Percentiles rank a stretch among this genome's conserved stretches.
Evolutionary conservation across 2,329 filamentous ascomycete genomes (phyloP).

Genomic region (Pseudocercospora eumusae): DNA sequence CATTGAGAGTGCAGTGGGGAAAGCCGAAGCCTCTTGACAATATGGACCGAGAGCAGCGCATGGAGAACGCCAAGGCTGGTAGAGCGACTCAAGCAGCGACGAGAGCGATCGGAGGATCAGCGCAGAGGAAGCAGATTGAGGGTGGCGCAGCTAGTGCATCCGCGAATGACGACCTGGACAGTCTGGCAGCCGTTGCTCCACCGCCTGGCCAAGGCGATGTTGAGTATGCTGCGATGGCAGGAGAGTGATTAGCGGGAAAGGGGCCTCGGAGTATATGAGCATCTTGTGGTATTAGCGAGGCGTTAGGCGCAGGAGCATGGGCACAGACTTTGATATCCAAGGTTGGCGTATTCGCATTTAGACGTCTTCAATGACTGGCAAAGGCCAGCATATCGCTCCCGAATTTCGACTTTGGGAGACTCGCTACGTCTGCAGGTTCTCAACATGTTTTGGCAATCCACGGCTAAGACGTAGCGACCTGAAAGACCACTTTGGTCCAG

Average conservation of each 20-base stretch:
- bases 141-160: conserved; percentile 45
- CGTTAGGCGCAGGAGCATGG: conserved; percentile 11
- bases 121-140: conserved; percentile 32
- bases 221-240: conserved; percentile 81
- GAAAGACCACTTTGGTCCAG: no score
- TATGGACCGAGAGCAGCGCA: conserved; percentile 82
- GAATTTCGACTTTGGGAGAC: no score
- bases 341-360: not conserved
- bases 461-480: no score
- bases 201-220: conserved; percentile 78
- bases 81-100: conserved; percentile 51
- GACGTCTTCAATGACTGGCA: not conserved
- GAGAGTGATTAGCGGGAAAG: conserved; percentile 58
- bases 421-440: no score
- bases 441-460: no score
- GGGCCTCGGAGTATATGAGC: not conserved
- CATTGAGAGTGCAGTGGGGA: conserved; percentile 87
- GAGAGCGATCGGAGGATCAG: conserved; percentile 33
- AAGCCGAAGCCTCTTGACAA: conserved; percentile 88
- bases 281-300: conserved; percentile 17
- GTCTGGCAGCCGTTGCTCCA: conserved; percentile 61
- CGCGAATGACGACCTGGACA: conserved; percentile 47
- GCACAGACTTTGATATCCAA: not conserved
- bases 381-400: no score
- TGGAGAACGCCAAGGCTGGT: conserved; percentile 78